Evolutionary conservation across 2,329 filamentous ascomycete genomes (phyloP).

Genomic region (Hypoxylon rubiginosum): DNA sequence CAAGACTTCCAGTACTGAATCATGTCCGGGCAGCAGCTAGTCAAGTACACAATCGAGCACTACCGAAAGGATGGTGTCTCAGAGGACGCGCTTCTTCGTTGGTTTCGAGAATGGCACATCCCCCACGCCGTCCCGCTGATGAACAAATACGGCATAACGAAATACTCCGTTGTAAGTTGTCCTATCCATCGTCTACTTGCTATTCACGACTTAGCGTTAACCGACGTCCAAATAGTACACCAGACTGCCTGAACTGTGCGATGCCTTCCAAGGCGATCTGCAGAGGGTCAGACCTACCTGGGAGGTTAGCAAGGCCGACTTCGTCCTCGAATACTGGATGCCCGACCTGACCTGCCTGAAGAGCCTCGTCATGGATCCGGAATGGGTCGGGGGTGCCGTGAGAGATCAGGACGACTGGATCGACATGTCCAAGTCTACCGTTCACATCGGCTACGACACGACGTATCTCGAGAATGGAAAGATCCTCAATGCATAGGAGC

Average conservation of each 20-base stretch:
- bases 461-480: conserved; percentile 25
- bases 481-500: conserved; percentile 7
- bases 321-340: conserved; percentile 31
- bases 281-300: conserved; percentile 16
- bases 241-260: conserved; percentile 8
- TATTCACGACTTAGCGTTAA: not conserved
- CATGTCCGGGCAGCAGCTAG: conserved; percentile 19
- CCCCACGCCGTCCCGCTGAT: conserved; percentile 22
- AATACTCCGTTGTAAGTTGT: conserved; percentile 29
- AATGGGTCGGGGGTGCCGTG: conserved; percentile 24
- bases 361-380: conserved; percentile 20
- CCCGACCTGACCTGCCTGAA: conserved; percentile 12
- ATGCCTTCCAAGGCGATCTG: conserved; percentile 12
- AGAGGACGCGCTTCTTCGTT: conserved; percentile 23
- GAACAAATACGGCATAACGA: conserved; percentile 32
- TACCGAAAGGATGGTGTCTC: conserved; percentile 28
- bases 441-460: conserved; percentile 22
- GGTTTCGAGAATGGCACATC: conserved; percentile 25
- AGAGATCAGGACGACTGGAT: conserved; percentile 26
- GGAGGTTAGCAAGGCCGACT: conserved; percentile 25
- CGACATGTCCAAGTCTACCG: conserved; percentile 17
- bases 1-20: not conserved
- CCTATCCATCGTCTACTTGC: too few species aligned
- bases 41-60: conserved; percentile 34
- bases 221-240: conserved; percentile 9